Base-by-base conservation (phyloP, 2,329 filamentous ascomycete genomes). In the Hypoxylon sp. region DNA sequence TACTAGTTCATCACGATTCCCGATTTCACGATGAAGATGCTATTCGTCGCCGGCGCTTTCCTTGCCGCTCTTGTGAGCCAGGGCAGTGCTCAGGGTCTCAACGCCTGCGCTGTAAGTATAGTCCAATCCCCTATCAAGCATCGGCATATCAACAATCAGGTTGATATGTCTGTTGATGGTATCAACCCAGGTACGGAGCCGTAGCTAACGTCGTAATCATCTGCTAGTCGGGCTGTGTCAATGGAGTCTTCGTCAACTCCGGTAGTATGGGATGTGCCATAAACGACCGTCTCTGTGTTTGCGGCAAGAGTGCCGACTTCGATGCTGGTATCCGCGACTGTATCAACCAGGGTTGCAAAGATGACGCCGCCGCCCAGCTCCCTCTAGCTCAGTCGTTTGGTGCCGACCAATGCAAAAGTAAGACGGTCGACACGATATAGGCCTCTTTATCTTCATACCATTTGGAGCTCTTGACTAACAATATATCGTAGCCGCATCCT, bases 241-340 rank as follows among this genome's bases (percentile, higher is more conserved):
- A 48, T 54, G 68, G 67, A 15, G 67, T 69, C 27, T 65, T 69
- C 23, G 37, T 53, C 4, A 66, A 68, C 43, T 53, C 58, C 2
- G 53, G 38, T 6, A 45, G 29, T 9, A 53, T 72, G 9, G 68
- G 67, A 23, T 74, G 72, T 46, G 60, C 60, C 4, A 57, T 57
- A 9, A 67, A 68, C 5, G 70, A 74, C 50, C 67, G 50, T 1
- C 21, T 69, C 13, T 82, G 80, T 58, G 70, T 81, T 13, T 82
- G 80, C 61, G 64, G 58, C 23, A 73, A 73, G 9, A 49, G 68
- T 9, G 42, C 41, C 0, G 66, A 66, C 17, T 77, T 70, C 3
- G 11, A 60, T 1, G 58, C 65, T 51, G 76, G 75, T n/a, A 71
- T 80, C 42, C 66, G 69, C 18, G 77, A 80, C 45, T 81, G 79